Conservation (phyloP, 1,284 basidiomycete genomes). For the Ustilago trichophora region DNA sequence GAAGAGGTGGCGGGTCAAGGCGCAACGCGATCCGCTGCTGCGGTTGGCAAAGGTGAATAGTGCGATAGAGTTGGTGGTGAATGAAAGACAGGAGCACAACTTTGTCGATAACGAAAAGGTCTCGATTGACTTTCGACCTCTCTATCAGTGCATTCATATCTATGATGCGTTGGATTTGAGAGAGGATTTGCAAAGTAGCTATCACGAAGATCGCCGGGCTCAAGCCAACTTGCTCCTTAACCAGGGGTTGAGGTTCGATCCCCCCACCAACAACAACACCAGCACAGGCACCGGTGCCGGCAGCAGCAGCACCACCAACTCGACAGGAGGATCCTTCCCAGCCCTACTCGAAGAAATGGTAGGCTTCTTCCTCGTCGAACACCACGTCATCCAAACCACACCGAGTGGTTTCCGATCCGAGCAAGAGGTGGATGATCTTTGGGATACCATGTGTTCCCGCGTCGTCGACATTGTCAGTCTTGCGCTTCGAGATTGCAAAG, state of each 20-base stretch:
- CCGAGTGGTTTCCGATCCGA: conserved; percentile 79
- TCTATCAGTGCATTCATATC: conserved; percentile 97
- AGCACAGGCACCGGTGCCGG: no score
- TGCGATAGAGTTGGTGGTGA: conserved; percentile 89
- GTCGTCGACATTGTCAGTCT: conserved; percentile 80
- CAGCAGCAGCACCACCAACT: conserved; percentile 16
- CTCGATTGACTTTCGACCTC: conserved; percentile 88
- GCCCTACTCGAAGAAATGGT: conserved; percentile 80
- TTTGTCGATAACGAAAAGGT: conserved; percentile 89
- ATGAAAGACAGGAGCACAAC: conserved; percentile 93
- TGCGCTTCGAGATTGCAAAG: conserved; percentile 78
- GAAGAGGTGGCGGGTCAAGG: conserved; percentile 77
- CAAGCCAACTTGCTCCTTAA: conserved; percentile 97
- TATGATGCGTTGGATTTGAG: conserved; percentile 89
- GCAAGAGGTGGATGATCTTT: conserved; percentile 91
- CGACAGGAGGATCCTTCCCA: conserved; percentile 30
- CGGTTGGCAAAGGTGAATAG: conserved; percentile 87
- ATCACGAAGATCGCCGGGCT: conserved; percentile 89
- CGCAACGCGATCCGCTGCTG: conserved; percentile 59
- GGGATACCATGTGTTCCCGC: conserved; percentile 86
- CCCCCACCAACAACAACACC: no score
- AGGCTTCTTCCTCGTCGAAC: conserved; percentile 98
- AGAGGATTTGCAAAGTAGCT: conserved; percentile 87
- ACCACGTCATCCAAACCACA: conserved; percentile 87
- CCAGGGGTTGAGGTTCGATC: conserved; percentile 68